Conservation (phyloP, 2,329 filamentous ascomycete genomes). For the Colletotrichum eleusines region DNA sequence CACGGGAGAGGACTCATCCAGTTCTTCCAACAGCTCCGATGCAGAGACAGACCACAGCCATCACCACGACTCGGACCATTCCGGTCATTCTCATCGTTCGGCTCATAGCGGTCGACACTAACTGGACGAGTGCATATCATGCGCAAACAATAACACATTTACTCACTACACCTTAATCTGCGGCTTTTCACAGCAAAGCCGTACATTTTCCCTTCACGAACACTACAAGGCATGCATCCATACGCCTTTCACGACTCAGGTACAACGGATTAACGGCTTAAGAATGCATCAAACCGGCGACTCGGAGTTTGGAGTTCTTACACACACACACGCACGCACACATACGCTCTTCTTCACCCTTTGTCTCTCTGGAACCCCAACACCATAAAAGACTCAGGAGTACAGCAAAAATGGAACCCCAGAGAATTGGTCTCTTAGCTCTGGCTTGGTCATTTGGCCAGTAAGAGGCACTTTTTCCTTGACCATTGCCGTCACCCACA, state of each 20-base stretch:
- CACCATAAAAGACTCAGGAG: conserved; percentile 25
- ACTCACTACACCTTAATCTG: conserved; percentile 26
- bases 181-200: background rate
- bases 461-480: conserved; percentile 2
- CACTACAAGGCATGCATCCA: conserved; percentile 30
- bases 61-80: conserved; percentile 38
- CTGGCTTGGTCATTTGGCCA: conserved; percentile 29
- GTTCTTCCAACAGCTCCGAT: conserved; percentile 52
- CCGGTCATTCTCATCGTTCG: conserved; percentile 11
- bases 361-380: conserved; percentile 20
- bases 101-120: conserved; percentile 28
- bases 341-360: conserved; percentile 25
- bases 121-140: background rate
- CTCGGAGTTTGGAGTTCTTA: conserved; percentile 41
- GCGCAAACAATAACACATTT: background rate
- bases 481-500: conserved; percentile 12
- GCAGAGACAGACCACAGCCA: conserved; percentile 52
- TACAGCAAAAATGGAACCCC: conserved; percentile 29
- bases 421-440: conserved; percentile 30
- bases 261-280: conserved; percentile 41
- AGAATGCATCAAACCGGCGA: conserved; percentile 43
- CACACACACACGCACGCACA: background rate
- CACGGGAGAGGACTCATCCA: conserved; percentile 48
- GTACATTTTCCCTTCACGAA: conserved; percentile 32
- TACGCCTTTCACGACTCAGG: conserved; percentile 34